Percentiles rank a stretch among this genome's conserved stretches.
Evolutionary conservation across 768 basidiomycete species (phyloP).

Genomic region (Amanita rubescens): DNA sequence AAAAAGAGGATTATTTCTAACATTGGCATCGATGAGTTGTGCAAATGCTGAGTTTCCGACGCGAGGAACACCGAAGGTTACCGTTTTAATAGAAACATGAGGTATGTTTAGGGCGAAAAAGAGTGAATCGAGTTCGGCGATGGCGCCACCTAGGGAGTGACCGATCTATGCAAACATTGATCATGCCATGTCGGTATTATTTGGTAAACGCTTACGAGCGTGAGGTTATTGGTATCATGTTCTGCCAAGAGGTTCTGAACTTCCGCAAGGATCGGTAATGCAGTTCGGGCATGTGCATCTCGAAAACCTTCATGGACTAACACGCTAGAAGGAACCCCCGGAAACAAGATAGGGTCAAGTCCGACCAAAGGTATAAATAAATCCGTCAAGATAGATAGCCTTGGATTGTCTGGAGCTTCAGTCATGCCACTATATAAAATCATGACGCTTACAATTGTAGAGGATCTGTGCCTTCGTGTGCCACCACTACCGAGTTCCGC

Average conservation of each 20-base stretch:
- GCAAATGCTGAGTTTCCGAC: constrained; percentile 47
- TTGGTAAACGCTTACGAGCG: constrained; percentile 24
- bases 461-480: constrained; percentile 57
- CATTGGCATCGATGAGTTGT: constrained; percentile 40
- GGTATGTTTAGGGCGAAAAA: constrained; percentile 44
- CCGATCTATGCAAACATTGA: constrained; percentile 25
- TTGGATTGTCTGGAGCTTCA: constrained; percentile 13
- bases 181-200: constrained; percentile 4
- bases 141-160: constrained; percentile 46
- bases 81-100: constrained; percentile 28
- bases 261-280: constrained; percentile 34
- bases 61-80: constrained; percentile 45
- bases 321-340: constrained; percentile 38
- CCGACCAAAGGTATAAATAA: constrained; percentile 28
- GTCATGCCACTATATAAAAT: not conserved
- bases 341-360: constrained; percentile 44
- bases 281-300: constrained; percentile 41
- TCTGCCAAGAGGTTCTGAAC: constrained; percentile 32
- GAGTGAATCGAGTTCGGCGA: constrained; percentile 44
- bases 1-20: constrained; percentile 9
- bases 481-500: constrained; percentile 46
- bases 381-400: constrained; percentile 47
- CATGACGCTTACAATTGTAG: constrained; percentile 34
- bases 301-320: constrained; percentile 50
- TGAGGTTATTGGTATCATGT: constrained; percentile 32